A percentile compares a stretch with the other conserved stretches of the same genome.
Evolutionary conservation across 2,329 filamentous ascomycete species (phyloP).

Genomic region (Penicillium sumatraense): DNA sequence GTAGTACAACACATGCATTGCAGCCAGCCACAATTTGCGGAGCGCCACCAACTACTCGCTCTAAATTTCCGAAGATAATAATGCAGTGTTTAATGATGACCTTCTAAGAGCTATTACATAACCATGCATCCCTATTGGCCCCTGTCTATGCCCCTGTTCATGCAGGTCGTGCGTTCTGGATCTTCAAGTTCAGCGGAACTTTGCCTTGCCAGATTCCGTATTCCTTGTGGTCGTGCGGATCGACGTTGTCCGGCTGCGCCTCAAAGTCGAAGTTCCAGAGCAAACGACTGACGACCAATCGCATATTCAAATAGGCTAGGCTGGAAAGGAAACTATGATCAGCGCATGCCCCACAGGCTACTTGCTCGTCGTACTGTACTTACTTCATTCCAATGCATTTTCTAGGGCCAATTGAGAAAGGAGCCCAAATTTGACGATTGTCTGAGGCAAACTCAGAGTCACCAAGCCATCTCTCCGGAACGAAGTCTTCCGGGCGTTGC

Average conservation of each 20-base stretch:
- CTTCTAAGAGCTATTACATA: background rate
- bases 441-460: conserved; percentile 10
- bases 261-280: conserved; percentile 18
- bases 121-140: background rate
- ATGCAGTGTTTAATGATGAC: background rate
- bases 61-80: background rate
- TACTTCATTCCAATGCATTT: conserved; percentile 14
- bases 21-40: background rate
- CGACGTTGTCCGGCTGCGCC: conserved; percentile 8
- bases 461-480: conserved; percentile 14
- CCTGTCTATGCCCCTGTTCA: background rate
- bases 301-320: conserved; percentile 11
- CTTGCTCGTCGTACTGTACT: background rate
- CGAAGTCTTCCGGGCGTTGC: conserved; percentile 6
- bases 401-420: conserved; percentile 16
- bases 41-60: background rate
- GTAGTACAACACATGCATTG: background rate
- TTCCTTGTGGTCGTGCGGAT: conserved; percentile 10
- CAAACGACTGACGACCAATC: conserved; percentile 1
- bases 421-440: conserved; percentile 7
- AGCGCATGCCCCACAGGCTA: background rate
- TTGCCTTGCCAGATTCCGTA: conserved; percentile 11
- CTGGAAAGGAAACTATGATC: background rate
- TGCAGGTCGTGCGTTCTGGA: background rate
- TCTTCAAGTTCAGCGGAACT: background rate